phyloP scores from a whole-genome alignment of 768 basidiomycete genomes.

The Fomitopsis pulvina region DNA sequence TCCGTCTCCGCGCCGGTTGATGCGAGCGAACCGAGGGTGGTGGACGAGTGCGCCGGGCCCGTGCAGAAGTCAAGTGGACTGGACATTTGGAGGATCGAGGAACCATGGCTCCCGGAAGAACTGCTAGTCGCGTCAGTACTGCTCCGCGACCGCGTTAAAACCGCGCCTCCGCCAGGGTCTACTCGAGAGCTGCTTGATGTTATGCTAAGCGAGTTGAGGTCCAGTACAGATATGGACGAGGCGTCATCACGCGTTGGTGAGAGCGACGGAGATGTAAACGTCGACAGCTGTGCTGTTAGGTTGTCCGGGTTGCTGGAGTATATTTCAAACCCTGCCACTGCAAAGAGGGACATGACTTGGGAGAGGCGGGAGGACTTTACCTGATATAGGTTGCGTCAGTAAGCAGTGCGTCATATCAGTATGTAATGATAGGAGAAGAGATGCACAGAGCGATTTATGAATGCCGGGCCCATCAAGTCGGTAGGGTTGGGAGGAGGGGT shows the following conservation, averaged over 20 bases:
- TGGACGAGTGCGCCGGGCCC: neutral
- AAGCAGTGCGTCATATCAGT: neutral
- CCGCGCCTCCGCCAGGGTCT: constrained; percentile 30
- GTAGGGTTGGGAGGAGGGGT: neutral
- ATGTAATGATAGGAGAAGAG: neutral
- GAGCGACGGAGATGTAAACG: constrained; percentile 20
- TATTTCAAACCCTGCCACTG: constrained; percentile 58
- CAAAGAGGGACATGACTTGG: constrained; percentile 54
- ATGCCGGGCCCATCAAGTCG: neutral
- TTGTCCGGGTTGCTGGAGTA: constrained; percentile 27
- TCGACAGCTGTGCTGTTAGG: constrained; percentile 21
- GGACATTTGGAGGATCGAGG: constrained; percentile 3
- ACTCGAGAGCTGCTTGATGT: neutral
- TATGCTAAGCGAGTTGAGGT: constrained; percentile 29
- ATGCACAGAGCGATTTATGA: neutral
- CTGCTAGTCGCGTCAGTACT: constrained; percentile 28
- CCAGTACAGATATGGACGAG: constrained; percentile 13
- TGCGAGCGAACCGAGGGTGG: neutral
- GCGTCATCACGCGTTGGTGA: constrained; percentile 18
- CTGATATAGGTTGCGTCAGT: constrained; percentile 26
- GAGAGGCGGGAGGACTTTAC: constrained; percentile 61
- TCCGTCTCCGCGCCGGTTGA: neutral
- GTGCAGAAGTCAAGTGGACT: constrained; percentile 1
- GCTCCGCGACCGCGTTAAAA: constrained; percentile 43
- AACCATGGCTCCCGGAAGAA: constrained; percentile 4